These are phyloP conservation scores for Haplosporangium gracile DNA, from an alignment of 192 early-diverging fungal genomes.

Conservation along the genomic window DNA sequence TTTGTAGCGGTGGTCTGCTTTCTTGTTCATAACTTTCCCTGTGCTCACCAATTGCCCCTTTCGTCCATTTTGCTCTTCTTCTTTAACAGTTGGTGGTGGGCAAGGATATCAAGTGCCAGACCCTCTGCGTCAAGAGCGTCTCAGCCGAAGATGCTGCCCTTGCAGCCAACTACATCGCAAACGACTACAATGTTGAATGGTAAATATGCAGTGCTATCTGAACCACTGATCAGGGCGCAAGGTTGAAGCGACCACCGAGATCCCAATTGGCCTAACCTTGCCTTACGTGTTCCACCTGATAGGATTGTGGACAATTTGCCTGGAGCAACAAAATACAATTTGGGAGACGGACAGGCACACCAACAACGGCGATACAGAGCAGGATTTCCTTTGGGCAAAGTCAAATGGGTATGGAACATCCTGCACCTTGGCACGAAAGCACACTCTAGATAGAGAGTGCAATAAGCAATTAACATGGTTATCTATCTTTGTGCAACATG, in stretches of 20 bases:
- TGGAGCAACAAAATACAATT: conserved; percentile 64
- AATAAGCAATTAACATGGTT: not conserved
- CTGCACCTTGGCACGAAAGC: not conserved
- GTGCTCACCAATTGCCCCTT: not conserved
- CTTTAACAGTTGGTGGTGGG: conserved; percentile 56
- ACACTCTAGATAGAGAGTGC: not conserved
- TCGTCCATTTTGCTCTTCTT: not conserved
- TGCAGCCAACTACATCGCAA: conserved; percentile 64
- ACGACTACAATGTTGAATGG: conserved; percentile 76
- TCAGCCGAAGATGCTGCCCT: conserved; percentile 55
- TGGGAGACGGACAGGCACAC: conserved; percentile 42
- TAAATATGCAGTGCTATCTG: conserved; percentile 6
- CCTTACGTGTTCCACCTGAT: not conserved
- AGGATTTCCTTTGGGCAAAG: conserved; percentile 72
- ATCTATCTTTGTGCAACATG: not conserved
- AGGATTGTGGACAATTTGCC: conserved; percentile 79
- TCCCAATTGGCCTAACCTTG: not conserved
- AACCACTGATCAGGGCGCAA: not conserved
- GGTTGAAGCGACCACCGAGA: not conserved
- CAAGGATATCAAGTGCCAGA: conserved; percentile 60
- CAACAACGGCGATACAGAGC: conserved; percentile 63
- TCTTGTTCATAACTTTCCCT: not conserved
- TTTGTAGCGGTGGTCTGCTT: not conserved
- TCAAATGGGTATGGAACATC: conserved; percentile 44
- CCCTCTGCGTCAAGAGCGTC: conserved; percentile 68